Percentiles rank a stretch among this genome's conserved stretches.
These are phyloP conservation scores for Pluteus cervinus DNA, from an alignment of 768 basidiomycete species.

Conservation along the genomic window DNA sequence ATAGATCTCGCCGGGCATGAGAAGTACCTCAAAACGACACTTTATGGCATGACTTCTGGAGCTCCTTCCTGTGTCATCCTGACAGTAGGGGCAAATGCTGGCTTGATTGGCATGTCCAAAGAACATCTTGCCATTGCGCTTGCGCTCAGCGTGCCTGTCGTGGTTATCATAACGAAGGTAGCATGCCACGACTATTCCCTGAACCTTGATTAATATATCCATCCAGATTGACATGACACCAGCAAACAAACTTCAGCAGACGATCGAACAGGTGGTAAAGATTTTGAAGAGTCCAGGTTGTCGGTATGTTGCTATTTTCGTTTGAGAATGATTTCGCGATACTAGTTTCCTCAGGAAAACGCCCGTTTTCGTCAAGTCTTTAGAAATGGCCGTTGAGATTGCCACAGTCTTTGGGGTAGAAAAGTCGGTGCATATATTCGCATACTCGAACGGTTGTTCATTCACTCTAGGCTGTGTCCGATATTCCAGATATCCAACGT, in stretches of 20 bases:
- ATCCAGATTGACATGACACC: slow-evolving; percentile 95
- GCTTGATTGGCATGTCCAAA: slow-evolving; percentile 87
- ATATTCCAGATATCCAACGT: slow-evolving; percentile 93
- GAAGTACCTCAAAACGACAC: slow-evolving; percentile 84
- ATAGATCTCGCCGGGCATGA: slow-evolving; percentile 95
- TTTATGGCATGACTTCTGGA: slow-evolving; percentile 93
- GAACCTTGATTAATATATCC: neutral
- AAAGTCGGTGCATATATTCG: slow-evolving; percentile 35
- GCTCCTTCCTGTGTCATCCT: slow-evolving; percentile 89
- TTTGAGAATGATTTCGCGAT: slow-evolving; percentile 1
- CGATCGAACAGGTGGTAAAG: slow-evolving; percentile 87
- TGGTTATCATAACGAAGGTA: slow-evolving; percentile 93
- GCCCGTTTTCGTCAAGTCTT: slow-evolving; percentile 79
- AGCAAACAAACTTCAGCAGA: slow-evolving; percentile 84
- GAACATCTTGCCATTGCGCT: slow-evolving; percentile 95
- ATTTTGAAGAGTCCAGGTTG: slow-evolving; percentile 92
- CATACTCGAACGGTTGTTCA: slow-evolving; percentile 3
- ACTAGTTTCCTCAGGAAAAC: slow-evolving; percentile 45
- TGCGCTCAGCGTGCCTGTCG: slow-evolving; percentile 88
- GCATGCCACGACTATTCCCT: no score
- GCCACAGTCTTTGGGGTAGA: slow-evolving; percentile 70
- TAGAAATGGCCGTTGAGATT: slow-evolving; percentile 76
- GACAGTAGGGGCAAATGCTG: slow-evolving; percentile 94
- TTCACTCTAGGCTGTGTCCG: slow-evolving; percentile 69
- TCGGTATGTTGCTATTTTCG: slow-evolving; percentile 40